phyloP scores from a whole-genome alignment of 257 asterid species.

The Avicennia marina region DNA sequence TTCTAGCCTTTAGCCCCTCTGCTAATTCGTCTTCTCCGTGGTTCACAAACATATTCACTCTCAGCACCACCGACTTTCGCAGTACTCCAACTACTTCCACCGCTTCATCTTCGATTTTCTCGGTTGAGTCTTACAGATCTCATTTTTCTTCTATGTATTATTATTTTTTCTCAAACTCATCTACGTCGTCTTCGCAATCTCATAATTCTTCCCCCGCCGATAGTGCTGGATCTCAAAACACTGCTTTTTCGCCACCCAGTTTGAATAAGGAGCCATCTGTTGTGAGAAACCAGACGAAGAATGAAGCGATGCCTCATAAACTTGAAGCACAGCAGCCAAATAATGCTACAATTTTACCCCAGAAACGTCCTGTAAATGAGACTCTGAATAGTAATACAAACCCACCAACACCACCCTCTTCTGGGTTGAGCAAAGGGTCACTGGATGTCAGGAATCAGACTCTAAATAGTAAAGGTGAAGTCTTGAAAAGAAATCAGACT shows the following conservation, averaged over 20 bases:
- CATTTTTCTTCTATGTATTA: constrained; percentile 45
- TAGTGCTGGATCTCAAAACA: constrained; percentile 17
- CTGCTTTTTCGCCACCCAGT: constrained; percentile 13
- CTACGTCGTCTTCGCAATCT: too few species aligned
- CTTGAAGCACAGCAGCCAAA: too few species aligned
- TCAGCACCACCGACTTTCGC: too few species aligned
- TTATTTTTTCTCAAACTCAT: constrained; percentile 46
- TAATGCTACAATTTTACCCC: too few species aligned
- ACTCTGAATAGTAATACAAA: background rate
- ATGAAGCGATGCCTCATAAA: too few species aligned
- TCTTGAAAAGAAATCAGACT: constrained; percentile 33
- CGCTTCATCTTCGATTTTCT: too few species aligned
- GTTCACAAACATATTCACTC: constrained; percentile 38
- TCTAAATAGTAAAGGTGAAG: constrained; percentile 28
- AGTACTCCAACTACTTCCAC: background rate
- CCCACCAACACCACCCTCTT: constrained; percentile 20
- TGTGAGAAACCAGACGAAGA: too few species aligned
- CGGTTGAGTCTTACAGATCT: constrained; percentile 40
- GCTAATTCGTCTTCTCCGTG: constrained; percentile 63
- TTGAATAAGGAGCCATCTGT: constrained; percentile 9
- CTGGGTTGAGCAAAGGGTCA: constrained; percentile 17
- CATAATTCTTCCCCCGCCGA: constrained; percentile 8
- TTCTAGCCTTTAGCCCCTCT: constrained; percentile 71
- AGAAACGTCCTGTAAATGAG: too few species aligned
- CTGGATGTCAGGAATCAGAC: constrained; percentile 31